A percentile compares a stretch with the other conserved stretches of the same genome.
Conservation (phyloP, 2,329 filamentous ascomycete genomes). For the Arachnomyces sp. region DNA sequence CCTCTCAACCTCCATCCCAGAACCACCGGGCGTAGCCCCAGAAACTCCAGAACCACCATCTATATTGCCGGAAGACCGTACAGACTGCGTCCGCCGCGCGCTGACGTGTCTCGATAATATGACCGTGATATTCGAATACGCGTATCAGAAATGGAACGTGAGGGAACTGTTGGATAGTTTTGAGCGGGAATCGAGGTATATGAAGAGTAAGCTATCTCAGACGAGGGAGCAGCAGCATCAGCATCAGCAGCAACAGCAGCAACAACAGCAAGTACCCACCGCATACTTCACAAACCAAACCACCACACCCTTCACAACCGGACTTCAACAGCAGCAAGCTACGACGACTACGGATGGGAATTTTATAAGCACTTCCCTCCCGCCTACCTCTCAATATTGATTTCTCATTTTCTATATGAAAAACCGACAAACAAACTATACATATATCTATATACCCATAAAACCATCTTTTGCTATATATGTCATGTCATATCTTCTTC, state of each 20-base stretch:
- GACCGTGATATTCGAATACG: conserved; percentile 26
- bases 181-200: conserved; percentile 20
- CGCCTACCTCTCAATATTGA: too few species aligned
- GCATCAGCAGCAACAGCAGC: not conserved
- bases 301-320: too few species aligned
- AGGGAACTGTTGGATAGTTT: conserved; percentile 24
- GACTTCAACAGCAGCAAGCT: too few species aligned
- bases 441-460: too few species aligned
- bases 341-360: too few species aligned
- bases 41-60: conserved; percentile 27
- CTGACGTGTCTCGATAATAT: conserved; percentile 26
- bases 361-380: too few species aligned
- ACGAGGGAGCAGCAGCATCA: conserved; percentile 1
- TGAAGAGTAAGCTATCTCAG: conserved; percentile 21
- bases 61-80: conserved; percentile 23
- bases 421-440: too few species aligned
- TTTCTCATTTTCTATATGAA: too few species aligned
- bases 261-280: too few species aligned
- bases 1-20: conserved; percentile 21
- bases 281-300: too few species aligned
- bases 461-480: too few species aligned
- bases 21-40: conserved; percentile 17
- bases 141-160: conserved; percentile 28
- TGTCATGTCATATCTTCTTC: too few species aligned
- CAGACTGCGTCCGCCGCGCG: conserved; percentile 27